These are phyloP conservation scores for Nitzschia sp. DNA, from an alignment of 108 stramenopile species.

Conservation along the genomic window DNA sequence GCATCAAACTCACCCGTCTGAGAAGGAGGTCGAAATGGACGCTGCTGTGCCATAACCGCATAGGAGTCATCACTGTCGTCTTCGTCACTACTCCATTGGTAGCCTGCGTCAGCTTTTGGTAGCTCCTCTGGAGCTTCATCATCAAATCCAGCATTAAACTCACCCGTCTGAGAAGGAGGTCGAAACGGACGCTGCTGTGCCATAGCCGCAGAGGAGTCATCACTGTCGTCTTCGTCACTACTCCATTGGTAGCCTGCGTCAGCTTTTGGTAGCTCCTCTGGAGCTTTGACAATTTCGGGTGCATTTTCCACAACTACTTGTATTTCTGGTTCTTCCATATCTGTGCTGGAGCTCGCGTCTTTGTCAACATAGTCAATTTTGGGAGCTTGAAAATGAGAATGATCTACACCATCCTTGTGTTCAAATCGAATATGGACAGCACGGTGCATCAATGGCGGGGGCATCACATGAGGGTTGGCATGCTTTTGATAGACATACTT, in stretches of 20 bases:
- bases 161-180: conserved; percentile 28
- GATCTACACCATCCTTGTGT: conserved; percentile 10
- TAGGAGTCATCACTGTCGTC: conserved; percentile 26
- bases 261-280: neutral
- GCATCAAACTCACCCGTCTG: conserved; percentile 53
- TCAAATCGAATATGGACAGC: conserved; percentile 65
- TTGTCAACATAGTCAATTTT: conserved; percentile 14
- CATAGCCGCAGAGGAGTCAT: conserved; percentile 9
- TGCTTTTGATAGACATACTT: conserved; percentile 3
- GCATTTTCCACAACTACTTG: neutral
- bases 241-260: conserved; percentile 34
- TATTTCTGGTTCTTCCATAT: neutral
- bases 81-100: conserved; percentile 40
- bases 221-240: conserved; percentile 29
- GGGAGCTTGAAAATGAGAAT: conserved; percentile 5
- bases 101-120: neutral
- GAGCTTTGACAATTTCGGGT: neutral
- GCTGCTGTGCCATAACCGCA: neutral
- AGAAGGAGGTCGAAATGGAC: conserved; percentile 4
- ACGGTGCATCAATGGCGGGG: conserved; percentile 39
- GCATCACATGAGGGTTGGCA: neutral
- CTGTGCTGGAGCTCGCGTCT: conserved; percentile 6
- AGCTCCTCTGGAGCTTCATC: conserved; percentile 1
- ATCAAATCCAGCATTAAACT: conserved; percentile 55
- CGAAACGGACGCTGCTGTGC: conserved; percentile 3